Percentiles rank a stretch among this genome's conserved stretches.
phyloP scores from a whole-genome alignment of 2,329 filamentous ascomycete genomes.

The Aspergillus brunneoviolaceus region DNA sequence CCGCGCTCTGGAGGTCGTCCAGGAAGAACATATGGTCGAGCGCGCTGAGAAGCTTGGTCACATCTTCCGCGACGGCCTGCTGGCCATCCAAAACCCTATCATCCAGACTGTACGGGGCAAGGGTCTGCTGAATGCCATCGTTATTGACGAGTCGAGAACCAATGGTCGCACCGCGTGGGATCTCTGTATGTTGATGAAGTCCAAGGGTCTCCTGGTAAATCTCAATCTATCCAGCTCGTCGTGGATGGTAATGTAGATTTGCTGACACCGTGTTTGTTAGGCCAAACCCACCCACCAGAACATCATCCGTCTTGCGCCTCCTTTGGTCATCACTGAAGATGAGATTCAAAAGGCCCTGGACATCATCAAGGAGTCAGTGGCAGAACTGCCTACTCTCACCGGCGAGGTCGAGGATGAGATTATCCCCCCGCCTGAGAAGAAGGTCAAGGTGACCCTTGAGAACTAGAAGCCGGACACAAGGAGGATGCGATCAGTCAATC shows the following conservation, averaged over 20 bases:
- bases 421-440: slow-evolving; percentile 61
- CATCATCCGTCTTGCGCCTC: slow-evolving; percentile 96
- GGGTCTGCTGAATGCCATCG: slow-evolving; percentile 90
- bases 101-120: slow-evolving; percentile 85
- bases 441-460: slow-evolving; percentile 60
- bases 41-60: slow-evolving; percentile 78
- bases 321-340: slow-evolving; percentile 86
- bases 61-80: slow-evolving; percentile 76
- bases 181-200: slow-evolving; percentile 90
- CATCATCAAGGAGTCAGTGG: slow-evolving; percentile 79
- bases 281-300: slow-evolving; percentile 98
- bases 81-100: slow-evolving; percentile 73
- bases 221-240: slow-evolving; percentile 14
- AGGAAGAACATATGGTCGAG: slow-evolving; percentile 85
- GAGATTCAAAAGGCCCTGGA: slow-evolving; percentile 74
- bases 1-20: slow-evolving; percentile 86
- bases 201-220: slow-evolving; percentile 86
- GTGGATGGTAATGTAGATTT: background rate
- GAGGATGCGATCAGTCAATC: background rate
- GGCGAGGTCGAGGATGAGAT: slow-evolving; percentile 56
- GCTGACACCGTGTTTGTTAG: slow-evolving; percentile 47
- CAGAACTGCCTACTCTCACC: slow-evolving; percentile 72
- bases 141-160: slow-evolving; percentile 87
- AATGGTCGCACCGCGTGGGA: slow-evolving; percentile 92
- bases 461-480: slow-evolving; percentile 43